These are phyloP conservation scores for Colletotrichum tamarilloi DNA, from an alignment of 2,329 filamentous ascomycete genomes.

Conservation along the genomic window DNA sequence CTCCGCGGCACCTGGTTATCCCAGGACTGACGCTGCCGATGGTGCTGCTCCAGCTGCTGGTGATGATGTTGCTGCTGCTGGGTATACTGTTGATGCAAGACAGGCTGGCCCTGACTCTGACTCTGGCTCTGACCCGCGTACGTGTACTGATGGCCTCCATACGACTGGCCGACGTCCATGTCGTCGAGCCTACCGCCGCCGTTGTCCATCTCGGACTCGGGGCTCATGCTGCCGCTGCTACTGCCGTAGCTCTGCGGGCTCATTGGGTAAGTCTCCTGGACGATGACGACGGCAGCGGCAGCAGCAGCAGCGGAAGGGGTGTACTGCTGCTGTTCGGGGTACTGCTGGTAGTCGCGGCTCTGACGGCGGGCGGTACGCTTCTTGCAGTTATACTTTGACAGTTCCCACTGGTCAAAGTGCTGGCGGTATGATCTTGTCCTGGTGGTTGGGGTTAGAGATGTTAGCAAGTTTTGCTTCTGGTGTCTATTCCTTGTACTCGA, in stretches of 20 bases:
- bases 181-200: not conserved
- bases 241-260: not conserved
- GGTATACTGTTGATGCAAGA: not conserved
- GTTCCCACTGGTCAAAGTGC: slow-evolving; percentile 57
- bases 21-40: not conserved
- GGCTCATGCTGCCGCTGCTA: not conserved
- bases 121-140: not conserved
- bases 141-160: not conserved
- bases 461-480: not conserved
- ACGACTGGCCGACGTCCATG: not conserved
- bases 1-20: not conserved
- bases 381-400: slow-evolving; percentile 60
- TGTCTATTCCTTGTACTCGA: not conserved
- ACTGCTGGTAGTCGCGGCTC: not conserved
- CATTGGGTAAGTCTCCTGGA: not conserved
- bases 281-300: not conserved
- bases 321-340: not conserved
- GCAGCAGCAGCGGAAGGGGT: not conserved
- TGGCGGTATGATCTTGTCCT: slow-evolving; percentile 60
- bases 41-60: not conserved
- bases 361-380: slow-evolving; percentile 45
- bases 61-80: not conserved
- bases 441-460: not conserved
- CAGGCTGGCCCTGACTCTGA: not conserved
- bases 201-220: not conserved